phyloP scores from a whole-genome alignment of 2,329 filamentous ascomycete species.

The Fusarium robinianum region DNA sequence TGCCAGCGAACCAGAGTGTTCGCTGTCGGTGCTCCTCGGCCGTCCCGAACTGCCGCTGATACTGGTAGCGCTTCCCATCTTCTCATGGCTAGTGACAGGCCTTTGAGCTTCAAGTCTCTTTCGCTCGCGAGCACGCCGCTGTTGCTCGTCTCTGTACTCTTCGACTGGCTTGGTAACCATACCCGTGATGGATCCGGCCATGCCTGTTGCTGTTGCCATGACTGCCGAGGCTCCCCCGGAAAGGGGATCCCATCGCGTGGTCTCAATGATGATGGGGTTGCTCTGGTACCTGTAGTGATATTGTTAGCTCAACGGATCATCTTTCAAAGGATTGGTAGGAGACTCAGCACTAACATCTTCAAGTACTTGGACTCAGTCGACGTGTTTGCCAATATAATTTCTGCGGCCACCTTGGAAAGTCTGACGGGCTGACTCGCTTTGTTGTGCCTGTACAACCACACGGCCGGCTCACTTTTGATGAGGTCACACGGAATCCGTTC shows the following conservation, averaged over 20 bases:
- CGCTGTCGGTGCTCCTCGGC: not conserved
- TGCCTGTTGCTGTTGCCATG: too few species aligned
- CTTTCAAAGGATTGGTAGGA: too few species aligned
- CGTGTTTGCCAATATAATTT: too few species aligned
- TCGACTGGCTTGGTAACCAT: too few species aligned
- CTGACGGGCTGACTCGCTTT: not conserved
- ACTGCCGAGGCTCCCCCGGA: slow-evolving; percentile 1
- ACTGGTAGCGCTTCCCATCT: too few species aligned
- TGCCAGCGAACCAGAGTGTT: not conserved
- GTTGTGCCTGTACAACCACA: not conserved
- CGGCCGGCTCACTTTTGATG: not conserved
- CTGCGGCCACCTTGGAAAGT: not conserved
- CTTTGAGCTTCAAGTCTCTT: too few species aligned
- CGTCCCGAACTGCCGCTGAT: not conserved
- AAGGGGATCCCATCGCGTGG: slow-evolving; percentile 5
- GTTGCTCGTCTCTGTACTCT: too few species aligned
- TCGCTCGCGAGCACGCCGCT: not conserved
- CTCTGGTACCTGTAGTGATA: not conserved
- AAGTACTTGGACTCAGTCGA: not conserved
- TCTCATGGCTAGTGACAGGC: too few species aligned
- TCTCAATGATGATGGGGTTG: not conserved
- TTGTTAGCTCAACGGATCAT: not conserved
- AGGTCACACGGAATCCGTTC: slow-evolving; percentile 1
- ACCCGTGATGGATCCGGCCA: too few species aligned
- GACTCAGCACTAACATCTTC: too few species aligned